Conservation (phyloP, 2,329 filamentous ascomycete species). For the Immersiporthe knoxdaviesiana region DNA sequence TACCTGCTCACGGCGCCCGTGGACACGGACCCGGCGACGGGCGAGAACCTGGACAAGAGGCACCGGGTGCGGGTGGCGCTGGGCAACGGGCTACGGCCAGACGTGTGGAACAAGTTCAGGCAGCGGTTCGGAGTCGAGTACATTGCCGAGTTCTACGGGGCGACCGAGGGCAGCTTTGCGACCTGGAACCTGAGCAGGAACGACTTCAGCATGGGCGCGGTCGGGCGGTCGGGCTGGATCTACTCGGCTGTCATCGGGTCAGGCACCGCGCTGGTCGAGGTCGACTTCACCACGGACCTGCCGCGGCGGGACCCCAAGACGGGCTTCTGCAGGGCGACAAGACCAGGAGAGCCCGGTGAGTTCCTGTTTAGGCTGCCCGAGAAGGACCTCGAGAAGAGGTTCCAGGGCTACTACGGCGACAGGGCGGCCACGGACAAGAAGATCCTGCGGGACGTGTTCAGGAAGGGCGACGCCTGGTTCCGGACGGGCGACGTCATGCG, state of each 20-base stretch:
- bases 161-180: constrained; percentile 72
- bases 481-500: constrained; percentile 80
- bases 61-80: constrained; percentile 77
- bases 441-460: constrained; percentile 72
- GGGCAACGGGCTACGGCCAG: constrained; percentile 83
- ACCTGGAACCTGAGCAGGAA: constrained; percentile 77
- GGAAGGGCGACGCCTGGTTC: constrained; percentile 80
- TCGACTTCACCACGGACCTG: constrained; percentile 72
- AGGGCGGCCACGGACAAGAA: constrained; percentile 71
- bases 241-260: constrained; percentile 57
- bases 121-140: constrained; percentile 75
- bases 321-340: constrained; percentile 66
- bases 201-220: constrained; percentile 73
- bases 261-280: constrained; percentile 62
- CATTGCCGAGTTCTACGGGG: constrained; percentile 80
- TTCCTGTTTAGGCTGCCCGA: constrained; percentile 72
- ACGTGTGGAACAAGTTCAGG: constrained; percentile 85
- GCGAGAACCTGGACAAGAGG: constrained; percentile 70
- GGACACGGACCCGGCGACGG: constrained; percentile 63
- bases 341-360: constrained; percentile 70
- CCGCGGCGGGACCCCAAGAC: constrained; percentile 70
- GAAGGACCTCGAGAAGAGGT: constrained; percentile 63
- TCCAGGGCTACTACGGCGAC: constrained; percentile 84
- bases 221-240: constrained; percentile 72
- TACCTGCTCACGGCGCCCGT: constrained; percentile 74